A percentile compares a stretch with the other conserved stretches of the same genome.
Conservation (phyloP, 306 rosid species). For the Castanea mollissima region DNA sequence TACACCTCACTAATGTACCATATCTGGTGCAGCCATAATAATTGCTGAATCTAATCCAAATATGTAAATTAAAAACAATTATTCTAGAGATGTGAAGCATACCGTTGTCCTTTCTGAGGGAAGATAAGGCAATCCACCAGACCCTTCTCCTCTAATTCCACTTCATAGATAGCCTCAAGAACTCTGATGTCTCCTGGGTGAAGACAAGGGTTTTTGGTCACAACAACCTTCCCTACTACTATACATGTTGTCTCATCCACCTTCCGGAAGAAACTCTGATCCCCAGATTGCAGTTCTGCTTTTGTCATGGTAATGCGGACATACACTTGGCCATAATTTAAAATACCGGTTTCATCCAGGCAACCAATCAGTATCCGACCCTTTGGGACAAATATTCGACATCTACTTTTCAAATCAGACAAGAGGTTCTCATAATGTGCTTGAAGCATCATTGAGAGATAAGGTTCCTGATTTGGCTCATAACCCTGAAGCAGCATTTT, state of each 20-base stretch:
- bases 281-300: slow-evolving; percentile 45
- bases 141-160: slow-evolving; percentile 64
- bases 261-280: slow-evolving; percentile 54
- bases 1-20: neutral
- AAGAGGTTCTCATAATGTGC: slow-evolving; percentile 61
- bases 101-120: slow-evolving; percentile 89
- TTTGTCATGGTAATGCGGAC: slow-evolving; percentile 58
- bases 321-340: slow-evolving; percentile 84
- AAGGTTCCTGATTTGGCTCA: slow-evolving; percentile 83
- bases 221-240: slow-evolving; percentile 73
- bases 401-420: slow-evolving; percentile 75
- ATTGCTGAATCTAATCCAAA: neutral
- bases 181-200: slow-evolving; percentile 95
- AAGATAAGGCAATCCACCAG: slow-evolving; percentile 81
- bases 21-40: slow-evolving; percentile 3
- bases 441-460: slow-evolving; percentile 87
- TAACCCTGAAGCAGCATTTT: slow-evolving; percentile 75
- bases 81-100: slow-evolving; percentile 8
- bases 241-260: slow-evolving; percentile 58
- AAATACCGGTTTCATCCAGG: slow-evolving; percentile 82
- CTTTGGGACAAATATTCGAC: slow-evolving; percentile 76
- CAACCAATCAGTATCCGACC: slow-evolving; percentile 81
- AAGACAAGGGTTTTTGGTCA: slow-evolving; percentile 92
- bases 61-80: slow-evolving; percentile 17
- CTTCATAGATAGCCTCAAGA: slow-evolving; percentile 72